These are phyloP conservation scores for Penicillium sp. DNA, from an alignment of 2,329 filamentous ascomycete species.

Conservation along the genomic window DNA sequence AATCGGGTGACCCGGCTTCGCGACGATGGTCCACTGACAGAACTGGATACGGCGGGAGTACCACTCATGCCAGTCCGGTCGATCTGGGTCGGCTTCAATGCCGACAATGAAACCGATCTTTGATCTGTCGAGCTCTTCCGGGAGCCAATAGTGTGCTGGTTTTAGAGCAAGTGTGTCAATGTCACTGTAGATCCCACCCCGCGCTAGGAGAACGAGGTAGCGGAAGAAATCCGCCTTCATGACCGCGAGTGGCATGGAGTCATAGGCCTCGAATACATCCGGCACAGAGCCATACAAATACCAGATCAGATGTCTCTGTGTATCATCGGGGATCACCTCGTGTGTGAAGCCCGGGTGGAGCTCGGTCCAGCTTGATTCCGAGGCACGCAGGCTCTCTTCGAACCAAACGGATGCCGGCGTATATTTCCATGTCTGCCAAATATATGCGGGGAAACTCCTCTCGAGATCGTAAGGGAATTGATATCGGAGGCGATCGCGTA, in stretches of 20 bases:
- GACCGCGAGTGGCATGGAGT: slow-evolving; percentile 66
- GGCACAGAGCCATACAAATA: slow-evolving; percentile 82
- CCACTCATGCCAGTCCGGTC: slow-evolving; percentile 89
- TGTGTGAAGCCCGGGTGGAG: slow-evolving; percentile 88
- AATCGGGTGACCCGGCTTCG: slow-evolving; percentile 89
- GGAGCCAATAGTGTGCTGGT: slow-evolving; percentile 83
- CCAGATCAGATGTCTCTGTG: slow-evolving; percentile 73
- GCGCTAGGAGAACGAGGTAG: slow-evolving; percentile 69
- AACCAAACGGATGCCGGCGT: slow-evolving; percentile 75
- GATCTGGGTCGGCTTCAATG: slow-evolving; percentile 93
- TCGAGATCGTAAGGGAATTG: slow-evolving; percentile 91
- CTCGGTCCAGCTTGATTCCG: slow-evolving; percentile 85
- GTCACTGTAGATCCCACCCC: slow-evolving; percentile 80
- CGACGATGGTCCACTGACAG: slow-evolving; percentile 98
- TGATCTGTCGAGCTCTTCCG: slow-evolving; percentile 67
- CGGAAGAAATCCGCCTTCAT: slow-evolving; percentile 75
- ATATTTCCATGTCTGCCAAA: slow-evolving; percentile 99
- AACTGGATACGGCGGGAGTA: slow-evolving; percentile 96
- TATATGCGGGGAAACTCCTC: slow-evolving; percentile 88
- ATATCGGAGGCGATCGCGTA: slow-evolving; percentile 78
- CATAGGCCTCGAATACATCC: slow-evolving; percentile 72
- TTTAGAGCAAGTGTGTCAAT: slow-evolving; percentile 87
- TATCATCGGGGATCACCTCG: slow-evolving; percentile 91
- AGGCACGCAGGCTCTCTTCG: slow-evolving; percentile 65
- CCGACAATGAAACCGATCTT: slow-evolving; percentile 83